Base-by-base conservation (phyloP, 2,329 filamentous ascomycete genomes). In the Aspergillus pseudoviridinutans region DNA sequence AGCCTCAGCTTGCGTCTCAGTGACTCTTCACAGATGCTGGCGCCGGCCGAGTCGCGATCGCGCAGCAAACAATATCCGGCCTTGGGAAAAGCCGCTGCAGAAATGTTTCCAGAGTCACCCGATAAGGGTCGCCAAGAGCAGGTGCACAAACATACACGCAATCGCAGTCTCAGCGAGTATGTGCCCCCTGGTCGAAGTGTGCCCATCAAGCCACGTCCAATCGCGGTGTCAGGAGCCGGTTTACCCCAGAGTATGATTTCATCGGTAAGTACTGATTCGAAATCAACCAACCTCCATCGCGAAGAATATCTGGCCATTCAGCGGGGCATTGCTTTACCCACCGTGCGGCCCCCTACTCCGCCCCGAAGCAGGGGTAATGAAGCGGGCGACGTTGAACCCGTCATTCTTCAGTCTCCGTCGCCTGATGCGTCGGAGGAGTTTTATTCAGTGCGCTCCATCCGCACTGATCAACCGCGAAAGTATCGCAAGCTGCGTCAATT, bases 91-190 rank as follows among this genome's bases (percentile, higher is more conserved):
- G 64, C 63, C 50, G 67, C 71, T 20, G 51, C 17, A 44, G 63
- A 72, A 49, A 64, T 69, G 50, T 53, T 66, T 24, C 59, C 63
- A 29, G 60, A 63, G 24, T 59, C 60, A 41, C 60, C 64, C 53
- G 56, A 59, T 53, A 66, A 63, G 57, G 51, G 68, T 41, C 53
- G 57, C 52, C 68, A 68, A 29, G 73, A 73, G 20, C 61, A 61
- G 10, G 65, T 65, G 41, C 66, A 63, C 55, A 72, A 65, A 14
- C 89, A 91, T 71, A 79, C 79, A 12, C 84, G 90, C 58, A 92
- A 94, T 71, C 84, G 92, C 66, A 97, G 92, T 73, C 78, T 94
- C 27, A 96, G 92, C 77, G 92, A 97, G 63, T 96, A 96, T 73
- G 82, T 86, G 0, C 91, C 92, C 2, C 89, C 94, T 54, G 78